Conservation (phyloP, 345 rosid species). For the Citrus medica region DNA sequence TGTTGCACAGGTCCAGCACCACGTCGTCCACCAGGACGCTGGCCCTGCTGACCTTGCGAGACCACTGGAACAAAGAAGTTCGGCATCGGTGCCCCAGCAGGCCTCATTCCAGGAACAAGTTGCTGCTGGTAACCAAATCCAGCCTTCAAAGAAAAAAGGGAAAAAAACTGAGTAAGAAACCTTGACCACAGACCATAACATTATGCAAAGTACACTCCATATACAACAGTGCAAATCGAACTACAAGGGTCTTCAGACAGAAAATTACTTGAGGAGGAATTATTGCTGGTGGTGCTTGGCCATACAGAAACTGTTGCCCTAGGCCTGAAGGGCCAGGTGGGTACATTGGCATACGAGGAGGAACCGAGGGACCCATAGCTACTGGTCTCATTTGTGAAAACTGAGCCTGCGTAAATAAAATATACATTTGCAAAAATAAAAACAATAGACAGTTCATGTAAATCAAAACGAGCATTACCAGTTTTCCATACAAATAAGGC, state of each 20-base stretch:
- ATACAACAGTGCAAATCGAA: neutral
- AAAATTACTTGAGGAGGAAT: conserved; percentile 55
- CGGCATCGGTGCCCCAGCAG: conserved; percentile 66
- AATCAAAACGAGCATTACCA: neutral
- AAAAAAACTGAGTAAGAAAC: neutral
- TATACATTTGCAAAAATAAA: neutral
- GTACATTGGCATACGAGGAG: conserved; percentile 69
- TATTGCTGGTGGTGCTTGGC: conserved; percentile 74
- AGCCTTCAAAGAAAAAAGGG: conserved; percentile 31
- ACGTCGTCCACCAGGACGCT: conserved; percentile 63
- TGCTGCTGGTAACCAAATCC: conserved; percentile 87
- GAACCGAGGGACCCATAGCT: conserved; percentile 52
- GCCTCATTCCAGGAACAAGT: conserved; percentile 80
- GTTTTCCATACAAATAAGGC: neutral
- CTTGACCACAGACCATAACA: neutral
- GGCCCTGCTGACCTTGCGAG: conserved; percentile 64
- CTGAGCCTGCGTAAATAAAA: conserved; percentile 44
- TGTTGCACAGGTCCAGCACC: conserved; percentile 55
- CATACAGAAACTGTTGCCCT: conserved; percentile 72
- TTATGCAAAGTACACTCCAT: neutral
- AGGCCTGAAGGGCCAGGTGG: conserved; percentile 66
- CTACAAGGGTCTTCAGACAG: neutral
- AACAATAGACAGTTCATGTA: neutral
- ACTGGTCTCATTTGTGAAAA: conserved; percentile 76
- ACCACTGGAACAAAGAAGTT: conserved; percentile 67